Conservation (phyloP, 345 rosid genomes). For the Pseudoturritis turrita region DNA sequence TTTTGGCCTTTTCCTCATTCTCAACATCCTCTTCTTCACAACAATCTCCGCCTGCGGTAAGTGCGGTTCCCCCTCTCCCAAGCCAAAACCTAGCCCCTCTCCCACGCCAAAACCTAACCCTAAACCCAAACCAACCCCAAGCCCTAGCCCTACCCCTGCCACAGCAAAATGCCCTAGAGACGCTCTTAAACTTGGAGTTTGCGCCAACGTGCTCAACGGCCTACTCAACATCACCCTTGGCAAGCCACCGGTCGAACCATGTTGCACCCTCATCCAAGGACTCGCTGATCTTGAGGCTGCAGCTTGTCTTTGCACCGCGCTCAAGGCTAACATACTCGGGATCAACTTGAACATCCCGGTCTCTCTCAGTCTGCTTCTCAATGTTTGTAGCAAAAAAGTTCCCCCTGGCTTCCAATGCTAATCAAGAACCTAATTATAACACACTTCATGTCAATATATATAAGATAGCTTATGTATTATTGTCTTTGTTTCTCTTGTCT, state of each 20-base stretch:
- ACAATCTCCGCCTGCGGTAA: constrained; percentile 37
- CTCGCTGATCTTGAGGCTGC: constrained; percentile 53
- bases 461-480: neutral
- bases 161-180: constrained; percentile 36
- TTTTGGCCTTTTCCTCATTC: constrained; percentile 43
- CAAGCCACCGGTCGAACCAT: constrained; percentile 38
- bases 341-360: constrained; percentile 39
- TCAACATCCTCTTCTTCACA: constrained; percentile 51
- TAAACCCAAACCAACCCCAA: constrained; percentile 32
- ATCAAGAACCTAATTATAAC: constrained; percentile 15
- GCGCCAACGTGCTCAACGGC: constrained; percentile 37
- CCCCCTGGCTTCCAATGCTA: constrained; percentile 43
- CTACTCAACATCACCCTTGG: constrained; percentile 39
- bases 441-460: constrained; percentile 1
- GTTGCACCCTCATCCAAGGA: constrained; percentile 41
- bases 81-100: constrained; percentile 35
- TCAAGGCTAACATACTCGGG: constrained; percentile 46
- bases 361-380: constrained; percentile 42
- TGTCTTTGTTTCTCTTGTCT: neutral
- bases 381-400: constrained; percentile 33
- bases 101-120: constrained; percentile 29
- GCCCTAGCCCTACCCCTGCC: constrained; percentile 26
- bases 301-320: constrained; percentile 53
- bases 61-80: constrained; percentile 45
- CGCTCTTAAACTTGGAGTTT: constrained; percentile 42